phyloP scores from a whole-genome alignment of 371 early-diverging fungal species.

The Haplosporangium sp. region DNA sequence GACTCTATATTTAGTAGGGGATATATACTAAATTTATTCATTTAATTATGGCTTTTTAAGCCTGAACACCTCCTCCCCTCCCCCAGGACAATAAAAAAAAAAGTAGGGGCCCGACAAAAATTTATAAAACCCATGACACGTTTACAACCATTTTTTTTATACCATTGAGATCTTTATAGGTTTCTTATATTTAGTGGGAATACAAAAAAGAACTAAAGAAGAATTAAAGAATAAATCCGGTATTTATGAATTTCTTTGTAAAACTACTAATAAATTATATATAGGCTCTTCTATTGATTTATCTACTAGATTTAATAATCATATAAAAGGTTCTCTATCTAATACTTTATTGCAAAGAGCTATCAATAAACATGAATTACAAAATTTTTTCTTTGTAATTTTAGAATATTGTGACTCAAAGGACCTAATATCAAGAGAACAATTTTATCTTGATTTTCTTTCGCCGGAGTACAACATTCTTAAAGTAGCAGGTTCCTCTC shows the following conservation, averaged over 20 bases:
- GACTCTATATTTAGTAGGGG: too few relatives aligned
- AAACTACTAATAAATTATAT: constrained; percentile 13
- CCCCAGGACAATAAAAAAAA: too few relatives aligned
- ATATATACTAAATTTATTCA: too few relatives aligned
- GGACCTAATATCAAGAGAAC: constrained; percentile 1
- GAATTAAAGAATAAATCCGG: constrained; percentile 11
- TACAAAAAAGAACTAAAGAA: constrained; percentile 5
- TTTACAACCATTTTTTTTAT: background rate
- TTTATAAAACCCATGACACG: background rate
- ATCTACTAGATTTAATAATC: background rate
- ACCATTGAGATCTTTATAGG: constrained; percentile 3
- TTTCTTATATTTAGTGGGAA: constrained; percentile 13
- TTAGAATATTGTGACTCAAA: constrained; percentile 17
- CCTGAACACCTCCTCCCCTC: too few relatives aligned
- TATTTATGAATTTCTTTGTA: constrained; percentile 9
- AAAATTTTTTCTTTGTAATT: constrained; percentile 25
- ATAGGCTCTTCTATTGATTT: constrained; percentile 15
- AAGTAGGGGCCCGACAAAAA: too few relatives aligned
- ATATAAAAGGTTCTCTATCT: background rate
- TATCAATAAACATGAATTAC: constrained; percentile 4
- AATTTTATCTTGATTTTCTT: constrained; percentile 1
- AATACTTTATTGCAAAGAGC: constrained; percentile 7
- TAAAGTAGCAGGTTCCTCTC: constrained; percentile 6
- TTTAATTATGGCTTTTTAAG: too few relatives aligned
- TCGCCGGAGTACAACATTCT: constrained; percentile 16